Evolutionary conservation across 768 basidiomycete genomes (phyloP), one percentile per base, ranked within the genome.

Genomic region (Russula foetens): DNA sequence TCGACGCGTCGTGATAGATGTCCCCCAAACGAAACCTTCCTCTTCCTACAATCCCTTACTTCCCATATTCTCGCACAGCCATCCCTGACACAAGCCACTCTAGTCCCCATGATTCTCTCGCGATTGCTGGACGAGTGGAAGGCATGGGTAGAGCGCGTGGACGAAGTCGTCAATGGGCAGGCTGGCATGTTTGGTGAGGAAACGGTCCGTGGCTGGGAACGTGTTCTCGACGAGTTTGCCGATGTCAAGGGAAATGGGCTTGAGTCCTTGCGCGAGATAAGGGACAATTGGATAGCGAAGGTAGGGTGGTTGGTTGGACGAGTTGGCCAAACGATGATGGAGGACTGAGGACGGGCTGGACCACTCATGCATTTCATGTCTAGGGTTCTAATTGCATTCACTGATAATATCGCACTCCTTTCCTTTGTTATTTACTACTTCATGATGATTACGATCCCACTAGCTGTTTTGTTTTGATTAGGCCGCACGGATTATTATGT

Each of bases 181-280:
- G 88, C 83, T 6, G 84, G 88, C 6, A 90, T 93, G 90, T 91
- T 91, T 69, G 83, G 88, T 3, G 78, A 76, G 38, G 89, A 91
- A 62, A 81, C 79, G 9, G 88, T 85, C 44, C 72, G 77, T 64
- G 74, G 73, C 6, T 93, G 90, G 90, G 84, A 85, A 67, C 77
- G 81, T 44, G 79, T 75, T 8, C 70, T 93, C 67, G 87, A 92
- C 56, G 80, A 81, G 45, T 80, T 87, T 67, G 84, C 84, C 5
- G 79, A 79, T 41, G 74, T 75, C 21, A 82, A 83, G 61, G 75
- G 74, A 0, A 69, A 77, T 53, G 78, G 76, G 7, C 71, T 75
- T 68, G 69, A 71, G 29, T 68, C 70, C 44, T 73, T 82, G 74
- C 72, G 74, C 66, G 73, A 74, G 15, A 70, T 83, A 23, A 72